These are phyloP conservation scores for Tylopilus cervinicoccineus DNA, from an alignment of 768 basidiomycete genomes.

Conservation along the genomic window DNA sequence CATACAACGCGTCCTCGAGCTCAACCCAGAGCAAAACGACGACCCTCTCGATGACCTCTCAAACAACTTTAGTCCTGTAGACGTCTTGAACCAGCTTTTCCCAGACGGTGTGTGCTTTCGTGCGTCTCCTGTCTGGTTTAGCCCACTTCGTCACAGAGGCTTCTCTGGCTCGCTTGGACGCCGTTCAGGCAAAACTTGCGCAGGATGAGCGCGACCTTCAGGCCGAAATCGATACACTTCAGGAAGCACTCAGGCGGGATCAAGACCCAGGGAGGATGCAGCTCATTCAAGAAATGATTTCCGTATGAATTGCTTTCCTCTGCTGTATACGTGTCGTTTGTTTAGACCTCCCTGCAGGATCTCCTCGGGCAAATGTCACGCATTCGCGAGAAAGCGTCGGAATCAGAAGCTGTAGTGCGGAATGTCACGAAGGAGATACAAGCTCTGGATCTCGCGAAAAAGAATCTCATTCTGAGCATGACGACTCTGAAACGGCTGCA, in stretches of 20 bases:
- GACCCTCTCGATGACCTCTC: slow-evolving; percentile 60
- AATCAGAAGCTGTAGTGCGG: slow-evolving; percentile 93
- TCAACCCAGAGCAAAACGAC: slow-evolving; percentile 38
- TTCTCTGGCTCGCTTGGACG: slow-evolving; percentile 67
- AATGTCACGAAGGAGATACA: slow-evolving; percentile 98
- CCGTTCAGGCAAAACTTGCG: slow-evolving; percentile 62
- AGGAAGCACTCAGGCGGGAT: slow-evolving; percentile 62
- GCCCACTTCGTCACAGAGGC: slow-evolving; percentile 47
- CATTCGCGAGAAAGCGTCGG: slow-evolving; percentile 94
- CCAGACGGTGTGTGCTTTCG: slow-evolving; percentile 62
- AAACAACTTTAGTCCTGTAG: slow-evolving; percentile 51
- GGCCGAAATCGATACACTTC: slow-evolving; percentile 65
- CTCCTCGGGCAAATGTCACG: slow-evolving; percentile 92
- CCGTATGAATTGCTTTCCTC: slow-evolving; percentile 45
- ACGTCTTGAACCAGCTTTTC: slow-evolving; percentile 59
- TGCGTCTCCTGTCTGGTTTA: not conserved
- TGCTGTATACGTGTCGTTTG: not conserved
- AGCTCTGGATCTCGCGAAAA: slow-evolving; percentile 88
- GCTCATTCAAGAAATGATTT: slow-evolving; percentile 93
- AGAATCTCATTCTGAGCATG: slow-evolving; percentile 87
- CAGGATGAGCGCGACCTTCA: slow-evolving; percentile 69
- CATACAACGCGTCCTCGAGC: slow-evolving; percentile 67
- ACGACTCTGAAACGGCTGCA: slow-evolving; percentile 85
- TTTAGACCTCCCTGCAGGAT: slow-evolving; percentile 51
- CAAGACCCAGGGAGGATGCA: slow-evolving; percentile 91